Base-by-base conservation (phyloP, 169 alveolate species). In the Cryptosporidium andersoni region DNA sequence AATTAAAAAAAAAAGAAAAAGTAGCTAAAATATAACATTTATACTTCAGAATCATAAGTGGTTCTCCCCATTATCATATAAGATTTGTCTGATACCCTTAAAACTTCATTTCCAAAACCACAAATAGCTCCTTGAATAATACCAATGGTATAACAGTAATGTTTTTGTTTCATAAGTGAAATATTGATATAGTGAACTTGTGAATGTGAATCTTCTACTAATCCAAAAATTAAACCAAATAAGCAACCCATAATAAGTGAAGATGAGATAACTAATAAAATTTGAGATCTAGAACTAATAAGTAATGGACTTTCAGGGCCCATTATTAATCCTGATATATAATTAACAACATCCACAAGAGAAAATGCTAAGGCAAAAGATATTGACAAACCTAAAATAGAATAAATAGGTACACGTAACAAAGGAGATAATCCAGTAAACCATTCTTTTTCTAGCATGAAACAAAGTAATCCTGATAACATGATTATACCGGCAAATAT, bases 211-310 rank as follows among this genome's bases (percentile, higher is more conserved):
- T 95, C 96, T 81, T 95, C 98, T 90, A 96, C 90, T 52, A 97
- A 68, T 43, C 99, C 99, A 81, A 95, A 97, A 37, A 96, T 92
- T 66, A 94, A 93, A 36, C 99, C 99, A 64, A 96, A 96, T 16
- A 95, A 68, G 25, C 94, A 96, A 8, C 99, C 99, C 97, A 97
- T 95, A 47, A 92, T 53, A 55, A 96, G 82, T 36, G 99, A 94
- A 52, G 95, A 81, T 47, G 90, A 80, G 14, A 97, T 80, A 51
- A 97, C 95, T 67, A 95, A 80, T 43, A 88, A 6, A 68, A 93
- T 96, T 89, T 95, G 98, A 51, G 95, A 93, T 58, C 74, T 90
- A 1, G 97, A 90, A 80, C 93, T 97, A 14, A 95, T 96, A 62
- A 95, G 80, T n/a, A 97, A 95, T 63, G 94, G 93, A n/a, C 96